Conservation (phyloP, 768 basidiomycete genomes). For the Mycena albidolilacea region DNA sequence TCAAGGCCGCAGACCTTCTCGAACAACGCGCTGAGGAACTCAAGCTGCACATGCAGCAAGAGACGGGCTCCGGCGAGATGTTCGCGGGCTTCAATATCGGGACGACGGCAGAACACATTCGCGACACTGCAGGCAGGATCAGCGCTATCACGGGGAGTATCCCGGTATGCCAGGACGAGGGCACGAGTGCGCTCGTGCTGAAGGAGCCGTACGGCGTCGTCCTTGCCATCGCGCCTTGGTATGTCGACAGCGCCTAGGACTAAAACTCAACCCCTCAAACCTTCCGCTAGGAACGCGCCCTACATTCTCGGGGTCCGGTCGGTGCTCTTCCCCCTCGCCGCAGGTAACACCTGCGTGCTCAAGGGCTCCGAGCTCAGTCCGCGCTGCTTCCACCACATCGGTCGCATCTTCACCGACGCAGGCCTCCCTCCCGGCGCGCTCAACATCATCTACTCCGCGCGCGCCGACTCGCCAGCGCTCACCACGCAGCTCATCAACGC, state of each 20-base stretch:
- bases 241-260: background rate
- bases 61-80: conserved; percentile 20
- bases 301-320: conserved; percentile 34
- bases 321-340: conserved; percentile 32
- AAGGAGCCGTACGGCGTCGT: conserved; percentile 40
- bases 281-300: conserved; percentile 35
- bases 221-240: conserved; percentile 39
- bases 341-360: conserved; percentile 71
- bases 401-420: conserved; percentile 55
- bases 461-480: conserved; percentile 67
- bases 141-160: conserved; percentile 33
- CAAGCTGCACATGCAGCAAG: conserved; percentile 25
- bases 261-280: background rate
- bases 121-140: conserved; percentile 34
- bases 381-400: conserved; percentile 57
- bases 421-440: conserved; percentile 76
- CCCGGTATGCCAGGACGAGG: conserved; percentile 29
- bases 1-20: conserved; percentile 40
- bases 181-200: conserved; percentile 28
- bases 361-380: conserved; percentile 77
- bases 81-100: conserved; percentile 28
- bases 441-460: conserved; percentile 71
- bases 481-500: conserved; percentile 65
- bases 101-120: conserved; percentile 25
- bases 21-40: conserved; percentile 22